Base-by-base conservation (phyloP, 2,329 filamentous ascomycete species). In the Xylaria sp. region DNA sequence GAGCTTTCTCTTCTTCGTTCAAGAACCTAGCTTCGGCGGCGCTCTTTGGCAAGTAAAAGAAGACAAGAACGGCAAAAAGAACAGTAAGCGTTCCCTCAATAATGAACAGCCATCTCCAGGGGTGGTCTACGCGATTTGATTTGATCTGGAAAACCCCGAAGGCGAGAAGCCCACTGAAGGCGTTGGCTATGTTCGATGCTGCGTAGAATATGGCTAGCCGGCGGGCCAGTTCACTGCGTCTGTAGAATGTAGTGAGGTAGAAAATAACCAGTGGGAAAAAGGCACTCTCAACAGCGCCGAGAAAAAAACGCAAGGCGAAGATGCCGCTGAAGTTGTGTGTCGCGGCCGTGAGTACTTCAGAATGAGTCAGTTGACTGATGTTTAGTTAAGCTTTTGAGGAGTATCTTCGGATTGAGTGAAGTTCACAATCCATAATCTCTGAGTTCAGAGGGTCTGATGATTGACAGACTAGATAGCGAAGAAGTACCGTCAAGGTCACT, bases 131-230 rank as follows among this genome's bases (percentile, higher is more conserved):
- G 25, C 72, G 67, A n/a, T 74, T 70, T 21, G 73, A 74, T 14
- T 75, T 65, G 70, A 83, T 82, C 50, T 80, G 81, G 71, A 84
- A 82, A 17, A 82, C 78, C 40, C 78, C 82, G 65, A 80, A 84
- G 0, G 82, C 76, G 5, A 83, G 75, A 7, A 83, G 75, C 14
- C 80, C 80, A 46, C 78, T 79, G 63, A 82, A 82, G n/a, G 80
- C 80, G 52, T 86, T 87, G 21, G 91, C 90, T 61, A 94, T 90
- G 70, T 89, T 91, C 23, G 85, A 88, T 0, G 90, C 90, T 0
- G 90, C 91, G 69, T 93, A 94, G 78, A 92, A 92, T 61, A 92
- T 78, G 37, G 89, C 89, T 1, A 92, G 79, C 2, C 90, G 85
- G 8, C 89, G 81, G 5, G 89, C 89, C 2, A 92, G 82, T 73